These are phyloP conservation scores for Porodaedalea pini DNA, from an alignment of 1,284 basidiomycete genomes.

Conservation along the genomic window DNA sequence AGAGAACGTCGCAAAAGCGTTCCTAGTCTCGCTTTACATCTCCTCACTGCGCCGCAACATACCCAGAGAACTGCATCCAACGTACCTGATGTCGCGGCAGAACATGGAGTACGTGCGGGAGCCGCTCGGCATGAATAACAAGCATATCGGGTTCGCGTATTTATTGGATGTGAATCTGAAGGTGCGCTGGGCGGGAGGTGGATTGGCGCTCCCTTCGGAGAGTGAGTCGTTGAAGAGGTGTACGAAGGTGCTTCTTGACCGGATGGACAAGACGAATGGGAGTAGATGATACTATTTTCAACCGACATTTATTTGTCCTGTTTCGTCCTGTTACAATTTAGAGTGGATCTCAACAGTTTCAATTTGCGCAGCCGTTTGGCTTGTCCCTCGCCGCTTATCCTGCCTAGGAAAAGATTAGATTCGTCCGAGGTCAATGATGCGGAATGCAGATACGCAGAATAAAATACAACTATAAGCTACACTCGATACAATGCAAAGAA, in stretches of 20 bases:
- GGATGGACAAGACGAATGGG: constrained; percentile 31
- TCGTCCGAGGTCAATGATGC: background rate
- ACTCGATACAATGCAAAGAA: background rate
- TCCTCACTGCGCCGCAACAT: constrained; percentile 67
- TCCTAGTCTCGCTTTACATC: constrained; percentile 82
- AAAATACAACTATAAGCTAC: constrained; percentile 11
- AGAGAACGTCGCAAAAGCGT: constrained; percentile 86
- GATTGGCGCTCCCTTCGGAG: constrained; percentile 77
- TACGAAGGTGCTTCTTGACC: constrained; percentile 67
- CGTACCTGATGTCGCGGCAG: constrained; percentile 79
- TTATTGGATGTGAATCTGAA: constrained; percentile 82
- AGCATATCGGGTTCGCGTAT: constrained; percentile 91
- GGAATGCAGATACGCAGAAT: background rate
- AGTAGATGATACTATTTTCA: background rate
- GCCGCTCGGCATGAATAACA: constrained; percentile 84
- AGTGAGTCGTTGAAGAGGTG: constrained; percentile 68
- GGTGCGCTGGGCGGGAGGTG: constrained; percentile 92
- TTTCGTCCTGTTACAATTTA: too few species aligned
- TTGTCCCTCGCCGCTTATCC: too few species aligned
- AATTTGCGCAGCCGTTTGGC: too few species aligned
- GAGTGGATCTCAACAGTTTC: too few species aligned
- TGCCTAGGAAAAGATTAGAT: too few species aligned
- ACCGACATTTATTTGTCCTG: too few species aligned
- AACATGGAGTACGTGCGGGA: constrained; percentile 80
- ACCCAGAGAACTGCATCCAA: constrained; percentile 63